Evolutionary conservation across 2,329 filamentous ascomycete species (phyloP).

Genomic region (Macrophomina tecta): DNA sequence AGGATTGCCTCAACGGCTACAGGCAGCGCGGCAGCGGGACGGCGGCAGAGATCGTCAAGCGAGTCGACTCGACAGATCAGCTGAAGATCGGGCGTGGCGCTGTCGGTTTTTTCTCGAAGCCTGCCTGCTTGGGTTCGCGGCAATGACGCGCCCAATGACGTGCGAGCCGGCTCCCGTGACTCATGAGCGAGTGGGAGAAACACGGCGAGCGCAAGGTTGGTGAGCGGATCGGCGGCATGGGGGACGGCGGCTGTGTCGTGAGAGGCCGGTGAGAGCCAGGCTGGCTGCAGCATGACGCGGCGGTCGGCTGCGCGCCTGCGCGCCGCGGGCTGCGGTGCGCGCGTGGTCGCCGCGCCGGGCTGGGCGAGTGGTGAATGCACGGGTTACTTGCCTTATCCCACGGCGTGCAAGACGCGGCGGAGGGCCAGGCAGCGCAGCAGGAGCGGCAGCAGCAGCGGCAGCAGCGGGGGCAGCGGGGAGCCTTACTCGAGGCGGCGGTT

Average conservation of each 20-base stretch:
- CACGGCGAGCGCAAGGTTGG: slow-evolving; percentile 17
- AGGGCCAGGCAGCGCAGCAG: neutral
- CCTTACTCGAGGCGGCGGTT: neutral
- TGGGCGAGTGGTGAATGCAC: neutral
- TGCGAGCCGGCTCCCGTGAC: slow-evolving; percentile 5
- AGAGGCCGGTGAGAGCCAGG: neutral
- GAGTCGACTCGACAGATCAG: slow-evolving; percentile 23
- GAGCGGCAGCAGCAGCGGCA: neutral
- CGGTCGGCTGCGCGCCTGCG: neutral
- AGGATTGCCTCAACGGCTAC: slow-evolving; percentile 10
- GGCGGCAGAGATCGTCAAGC: slow-evolving; percentile 18
- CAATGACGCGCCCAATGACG: slow-evolving; percentile 24
- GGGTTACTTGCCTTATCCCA: too few relatives aligned
- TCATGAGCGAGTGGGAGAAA: slow-evolving; percentile 11
- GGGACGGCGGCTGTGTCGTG: neutral
- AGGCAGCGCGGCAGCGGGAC: slow-evolving; percentile 21
- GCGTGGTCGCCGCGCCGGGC: neutral
- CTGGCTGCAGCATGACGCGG: slow-evolving; percentile 9
- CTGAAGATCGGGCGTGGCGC: slow-evolving; percentile 22
- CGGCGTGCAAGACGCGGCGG: neutral
- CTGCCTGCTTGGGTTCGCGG: slow-evolving; percentile 17
- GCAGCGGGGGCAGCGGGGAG: neutral
- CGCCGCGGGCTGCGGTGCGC: neutral
- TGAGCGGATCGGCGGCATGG: slow-evolving; percentile 17
- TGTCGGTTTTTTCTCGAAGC: slow-evolving; percentile 21